Conservation (phyloP, 139 green algal genomes). For the Raphidocelis subcapitata region DNA sequence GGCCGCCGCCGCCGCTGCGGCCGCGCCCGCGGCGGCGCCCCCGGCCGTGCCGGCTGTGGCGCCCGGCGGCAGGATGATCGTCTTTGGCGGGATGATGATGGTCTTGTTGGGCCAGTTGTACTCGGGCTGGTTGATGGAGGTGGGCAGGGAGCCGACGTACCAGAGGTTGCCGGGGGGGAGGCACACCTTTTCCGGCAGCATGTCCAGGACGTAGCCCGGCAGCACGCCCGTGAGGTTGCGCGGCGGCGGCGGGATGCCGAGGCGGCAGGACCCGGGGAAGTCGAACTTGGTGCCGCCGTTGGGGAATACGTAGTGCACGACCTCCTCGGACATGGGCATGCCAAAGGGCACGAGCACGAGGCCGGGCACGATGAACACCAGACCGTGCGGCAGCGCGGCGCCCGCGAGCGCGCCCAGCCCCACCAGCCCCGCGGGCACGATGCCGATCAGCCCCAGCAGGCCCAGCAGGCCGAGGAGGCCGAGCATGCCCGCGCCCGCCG, state of each 20-base stretch:
- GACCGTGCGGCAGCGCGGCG: background rate
- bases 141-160: background rate
- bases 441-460: conserved; percentile 18
- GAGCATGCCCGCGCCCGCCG: conserved; percentile 1
- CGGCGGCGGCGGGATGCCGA: background rate
- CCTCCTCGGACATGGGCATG: background rate
- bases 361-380: conserved; percentile 10
- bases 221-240: background rate
- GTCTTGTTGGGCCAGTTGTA: too few species aligned
- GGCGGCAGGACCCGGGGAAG: conserved; percentile 2
- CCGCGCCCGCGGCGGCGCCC: too few species aligned
- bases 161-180: conserved; percentile 4
- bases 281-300: background rate
- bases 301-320: background rate
- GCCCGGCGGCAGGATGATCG: too few species aligned
- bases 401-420: too few species aligned
- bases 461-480: conserved; percentile 24
- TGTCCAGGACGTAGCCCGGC: background rate
- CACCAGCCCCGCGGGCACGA: conserved; percentile 2
- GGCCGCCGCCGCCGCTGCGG: too few species aligned
- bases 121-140: background rate
- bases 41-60: too few species aligned
- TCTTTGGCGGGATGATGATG: too few species aligned
- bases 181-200: conserved; percentile 4
- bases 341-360: conserved; percentile 9